Base-by-base conservation (phyloP, 345 rosid genomes). In the Citrus hindsii region DNA sequence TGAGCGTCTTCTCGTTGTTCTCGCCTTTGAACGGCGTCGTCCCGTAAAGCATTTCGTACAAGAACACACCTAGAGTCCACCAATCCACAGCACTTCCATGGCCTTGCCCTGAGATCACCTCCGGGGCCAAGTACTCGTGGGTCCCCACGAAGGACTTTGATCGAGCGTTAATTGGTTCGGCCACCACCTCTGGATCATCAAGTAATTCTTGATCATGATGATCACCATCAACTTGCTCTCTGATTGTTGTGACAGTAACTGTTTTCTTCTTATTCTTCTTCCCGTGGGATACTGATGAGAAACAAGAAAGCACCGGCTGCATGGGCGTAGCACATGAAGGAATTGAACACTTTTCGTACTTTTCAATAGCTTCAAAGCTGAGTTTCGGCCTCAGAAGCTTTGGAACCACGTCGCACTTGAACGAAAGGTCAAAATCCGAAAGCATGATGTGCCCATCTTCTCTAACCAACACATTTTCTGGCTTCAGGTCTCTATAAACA, bases 51-150 rank as follows among this genome's bases (percentile, higher is more conserved):
- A 93, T 92, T 80, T 95, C 99, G 76, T 93, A 93, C 66, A 95
- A 67, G 76, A 95, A 92, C 81, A 93, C 90, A 10, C 99, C 99
- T 0, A 88, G 82, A 1, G 99, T 92, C 99, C 99, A 95, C 99
- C 99, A 95, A 74, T 95, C 99, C 64, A 95, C 99, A 1, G 93
- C 97, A 65, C 94, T 88, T 19, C 99, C 99, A 79, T 95, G 99
- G 14, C 98, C 99, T 83, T 93, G 96, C 12, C 98, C 99, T 40
- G 99, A 93, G 27, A 95, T 95, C 58, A 95, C 97, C 79, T 95
- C 98, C 13, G 98, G 98, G 4, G 98, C 98, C 35, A 95, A 85
- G 87, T 93, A 93, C 88, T 95, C 98, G 84, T 95, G 98, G 37
- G 98, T 95, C 4, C 98, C 98, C 0, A 95, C 98, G 21, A 95